Percentiles rank a stretch among this genome's conserved stretches.
These are phyloP conservation scores for Trypanosoma mega DNA, from an alignment of 208 protist species.

Conservation along the genomic window DNA sequence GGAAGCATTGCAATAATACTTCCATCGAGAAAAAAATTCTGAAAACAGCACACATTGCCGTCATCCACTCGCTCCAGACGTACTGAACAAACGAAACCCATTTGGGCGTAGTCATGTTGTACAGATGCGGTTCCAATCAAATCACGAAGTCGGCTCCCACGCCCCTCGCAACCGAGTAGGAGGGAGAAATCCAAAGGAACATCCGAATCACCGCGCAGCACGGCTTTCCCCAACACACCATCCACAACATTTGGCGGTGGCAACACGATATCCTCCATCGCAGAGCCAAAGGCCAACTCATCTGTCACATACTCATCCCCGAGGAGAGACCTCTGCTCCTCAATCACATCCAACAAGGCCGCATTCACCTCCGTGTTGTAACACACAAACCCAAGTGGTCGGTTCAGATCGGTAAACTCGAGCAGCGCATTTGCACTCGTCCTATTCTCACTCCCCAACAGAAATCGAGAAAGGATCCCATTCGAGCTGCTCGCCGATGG, in stretches of 20 bases:
- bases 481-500: constrained; percentile 20
- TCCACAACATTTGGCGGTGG: constrained; percentile 36
- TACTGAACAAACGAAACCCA: constrained; percentile 79
- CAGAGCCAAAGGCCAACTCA: constrained; percentile 50
- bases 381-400: constrained; percentile 80
- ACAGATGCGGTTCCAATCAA: constrained; percentile 47
- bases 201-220: constrained; percentile 26
- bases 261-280: constrained; percentile 42
- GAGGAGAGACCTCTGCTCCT: constrained; percentile 31
- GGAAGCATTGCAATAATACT: constrained; percentile 83
- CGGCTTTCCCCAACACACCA: constrained; percentile 42
- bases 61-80: constrained; percentile 59
- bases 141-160: constrained; percentile 70
- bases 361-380: constrained; percentile 77
- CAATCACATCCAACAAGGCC: constrained; percentile 58
- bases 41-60: constrained; percentile 85
- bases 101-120: constrained; percentile 83
- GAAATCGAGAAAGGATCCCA: constrained; percentile 44
- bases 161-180: constrained; percentile 82
- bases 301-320: constrained; percentile 22
- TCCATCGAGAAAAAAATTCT: constrained; percentile 88
- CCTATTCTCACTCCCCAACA: constrained; percentile 50
- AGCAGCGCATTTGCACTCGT: constrained; percentile 57
- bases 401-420: constrained; percentile 79
- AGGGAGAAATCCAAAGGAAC: constrained; percentile 45